These are phyloP conservation scores for Pterula multifida DNA, from an alignment of 1,284 basidiomycete genomes.

Conservation along the genomic window DNA sequence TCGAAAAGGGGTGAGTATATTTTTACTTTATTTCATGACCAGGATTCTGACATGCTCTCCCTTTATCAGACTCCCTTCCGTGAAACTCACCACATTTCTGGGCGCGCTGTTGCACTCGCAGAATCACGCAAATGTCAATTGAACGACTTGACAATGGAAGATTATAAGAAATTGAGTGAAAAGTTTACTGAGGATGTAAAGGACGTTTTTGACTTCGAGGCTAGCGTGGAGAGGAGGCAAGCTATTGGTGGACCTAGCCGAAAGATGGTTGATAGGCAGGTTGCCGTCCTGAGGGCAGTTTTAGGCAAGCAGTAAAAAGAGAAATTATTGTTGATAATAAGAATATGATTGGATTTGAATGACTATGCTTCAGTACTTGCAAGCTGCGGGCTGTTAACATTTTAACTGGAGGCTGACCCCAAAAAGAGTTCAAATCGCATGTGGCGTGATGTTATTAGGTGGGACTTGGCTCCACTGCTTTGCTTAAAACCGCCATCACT, in stretches of 20 bases:
- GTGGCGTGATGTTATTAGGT: not conserved
- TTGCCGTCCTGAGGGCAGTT: slow-evolving; percentile 51
- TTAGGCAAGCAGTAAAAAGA: slow-evolving; percentile 20
- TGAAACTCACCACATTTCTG: slow-evolving; percentile 97
- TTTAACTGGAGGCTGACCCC: not conserved
- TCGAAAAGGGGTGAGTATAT: slow-evolving; percentile 77
- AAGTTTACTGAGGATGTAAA: slow-evolving; percentile 79
- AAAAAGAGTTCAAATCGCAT: not conserved
- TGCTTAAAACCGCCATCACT: not conserved
- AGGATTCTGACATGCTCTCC: slow-evolving; percentile 2
- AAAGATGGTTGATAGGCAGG: slow-evolving; percentile 79
- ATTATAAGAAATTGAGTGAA: slow-evolving; percentile 67
- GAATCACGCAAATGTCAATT: slow-evolving; percentile 76
- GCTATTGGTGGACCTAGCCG: slow-evolving; percentile 88
- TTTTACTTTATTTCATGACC: slow-evolving; percentile 5
- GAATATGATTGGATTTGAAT: not conserved
- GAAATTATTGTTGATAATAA: slow-evolving; percentile 1
- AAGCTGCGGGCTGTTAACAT: not conserved
- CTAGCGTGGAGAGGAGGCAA: slow-evolving; percentile 87
- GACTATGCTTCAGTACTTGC: too few relatives aligned
- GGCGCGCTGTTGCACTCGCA: slow-evolving; percentile 88
- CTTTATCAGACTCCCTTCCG: slow-evolving; percentile 74
- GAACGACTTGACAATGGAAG: slow-evolving; percentile 68
- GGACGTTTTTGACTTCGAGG: slow-evolving; percentile 84
- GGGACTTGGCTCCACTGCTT: not conserved